Base-by-base conservation (phyloP, 2,329 filamentous ascomycete genomes). In the Diaporthe sp. region DNA sequence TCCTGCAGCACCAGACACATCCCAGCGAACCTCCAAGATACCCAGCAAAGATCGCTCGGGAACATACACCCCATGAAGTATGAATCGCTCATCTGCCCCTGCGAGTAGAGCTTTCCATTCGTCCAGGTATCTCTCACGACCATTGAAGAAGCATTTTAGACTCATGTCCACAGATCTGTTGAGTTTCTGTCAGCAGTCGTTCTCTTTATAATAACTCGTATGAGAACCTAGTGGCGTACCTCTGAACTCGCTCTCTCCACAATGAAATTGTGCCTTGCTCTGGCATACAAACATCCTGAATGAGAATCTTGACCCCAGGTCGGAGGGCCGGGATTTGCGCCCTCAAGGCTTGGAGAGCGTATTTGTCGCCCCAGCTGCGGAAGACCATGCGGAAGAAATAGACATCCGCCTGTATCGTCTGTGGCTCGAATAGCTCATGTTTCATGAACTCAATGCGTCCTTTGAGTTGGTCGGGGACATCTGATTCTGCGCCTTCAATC, bases 311-410 rank as follows among this genome's bases (percentile, higher is more conserved):
- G 37, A 12, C 37, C 37, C 58, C 37, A 2, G 22, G 22, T 20
- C 58, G 58, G 58, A 70, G 49, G n/a, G n/a, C 67, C 8, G 67
- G 67, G 12, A 70, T 55, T 17, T 55, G 49, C 0, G 81, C 80
- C 70, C 79, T 80, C n/a, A 81, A 77, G 20, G 85, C 83, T 34
- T 77, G 78, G 34, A 80, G 65, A 2, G 78, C 78, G 51, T 84
- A 80, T 39, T 81, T 80, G 53, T 87, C 85, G 0, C 85, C 80
- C 85, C 86, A 88, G 79, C 87, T 84, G 76, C 88, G 86, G 10
- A 88, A 78, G 57, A 87, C 85, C 78, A 82, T 80, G 31, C 85
- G 84, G 72, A 87, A 49, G 51, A 70, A 31, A 31, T 75, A 77
- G 20, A 72, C 65, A 60, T 73, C 49, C 39, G 58, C 65, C 34